phyloP scores from a whole-genome alignment of 2,329 filamentous ascomycete species.

The Paecilomyces formosus region DNA sequence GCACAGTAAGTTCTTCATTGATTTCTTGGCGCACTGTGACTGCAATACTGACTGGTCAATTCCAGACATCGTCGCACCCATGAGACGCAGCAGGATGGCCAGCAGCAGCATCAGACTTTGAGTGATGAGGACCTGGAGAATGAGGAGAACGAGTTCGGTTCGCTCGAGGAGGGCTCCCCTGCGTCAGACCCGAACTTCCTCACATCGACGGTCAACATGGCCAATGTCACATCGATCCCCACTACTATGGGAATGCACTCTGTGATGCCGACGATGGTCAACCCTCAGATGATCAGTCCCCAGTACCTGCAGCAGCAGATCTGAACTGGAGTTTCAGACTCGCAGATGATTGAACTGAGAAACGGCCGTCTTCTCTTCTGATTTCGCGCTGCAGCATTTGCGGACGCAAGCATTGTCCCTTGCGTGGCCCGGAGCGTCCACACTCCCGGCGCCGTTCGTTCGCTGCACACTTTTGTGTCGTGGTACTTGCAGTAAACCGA shows the following conservation, averaged over 20 bases:
- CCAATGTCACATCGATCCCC: slow-evolving; percentile 29
- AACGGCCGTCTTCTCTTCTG: background rate
- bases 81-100: slow-evolving; percentile 60
- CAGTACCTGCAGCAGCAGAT: slow-evolving; percentile 37
- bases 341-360: background rate
- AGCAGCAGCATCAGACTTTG: slow-evolving; percentile 28
- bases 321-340: slow-evolving; percentile 11
- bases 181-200: slow-evolving; percentile 27
- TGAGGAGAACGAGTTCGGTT: slow-evolving; percentile 76
- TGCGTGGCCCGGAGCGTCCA: background rate
- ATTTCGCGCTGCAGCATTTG: background rate
- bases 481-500: background rate
- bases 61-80: slow-evolving; percentile 65
- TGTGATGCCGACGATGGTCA: slow-evolving; percentile 33
- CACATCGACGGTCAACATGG: slow-evolving; percentile 25
- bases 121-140: slow-evolving; percentile 79
- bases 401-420: background rate
- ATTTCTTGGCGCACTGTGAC: background rate
- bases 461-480: background rate
- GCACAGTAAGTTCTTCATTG: slow-evolving; percentile 64
- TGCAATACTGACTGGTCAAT: slow-evolving; percentile 26
- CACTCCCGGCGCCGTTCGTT: background rate
- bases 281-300: slow-evolving; percentile 35
- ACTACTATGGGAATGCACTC: slow-evolving; percentile 27
- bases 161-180: slow-evolving; percentile 71